Evolutionary conservation across 176 grass and related monocot genomes (phyloP).

Genomic region (Triticum monococcum): DNA sequence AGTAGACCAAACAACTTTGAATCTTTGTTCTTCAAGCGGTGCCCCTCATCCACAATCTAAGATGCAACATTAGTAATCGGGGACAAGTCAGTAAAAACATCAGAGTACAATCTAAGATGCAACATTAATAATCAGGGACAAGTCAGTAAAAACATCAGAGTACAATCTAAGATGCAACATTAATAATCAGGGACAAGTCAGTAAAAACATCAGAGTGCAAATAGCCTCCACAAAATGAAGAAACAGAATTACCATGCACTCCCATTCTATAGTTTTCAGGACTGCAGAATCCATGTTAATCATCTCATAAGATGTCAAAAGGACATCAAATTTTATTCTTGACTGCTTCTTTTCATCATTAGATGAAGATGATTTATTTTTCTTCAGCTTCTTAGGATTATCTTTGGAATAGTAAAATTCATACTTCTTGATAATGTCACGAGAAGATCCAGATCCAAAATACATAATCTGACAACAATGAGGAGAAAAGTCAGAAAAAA

Average conservation of each 20-base stretch:
- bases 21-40: constrained; percentile 99
- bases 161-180: constrained; percentile 40
- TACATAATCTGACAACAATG: constrained; percentile 82
- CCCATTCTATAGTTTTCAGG: constrained; percentile 92
- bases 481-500: constrained; percentile 21
- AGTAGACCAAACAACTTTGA: constrained; percentile 94
- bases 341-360: constrained; percentile 70
- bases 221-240: constrained; percentile 20
- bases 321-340: constrained; percentile 97
- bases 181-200: constrained; percentile 4
- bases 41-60: constrained; percentile 97
- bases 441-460: constrained; percentile 69
- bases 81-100: constrained; percentile 13
- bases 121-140: constrained; percentile 13
- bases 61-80: constrained; percentile 20
- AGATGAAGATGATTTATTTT: constrained; percentile 61
- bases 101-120: constrained; percentile 38
- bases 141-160: constrained; percentile 14
- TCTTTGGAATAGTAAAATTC: constrained; percentile 94
- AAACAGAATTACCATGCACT: constrained; percentile 85
- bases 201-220: constrained; percentile 7
- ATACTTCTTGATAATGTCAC: constrained; percentile 76
- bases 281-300: constrained; percentile 96
- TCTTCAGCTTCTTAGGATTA: constrained; percentile 79
- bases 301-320: constrained; percentile 99